phyloP scores from a whole-genome alignment of 176 grass and related monocot genomes.

The Triticum timopheevii region DNA sequence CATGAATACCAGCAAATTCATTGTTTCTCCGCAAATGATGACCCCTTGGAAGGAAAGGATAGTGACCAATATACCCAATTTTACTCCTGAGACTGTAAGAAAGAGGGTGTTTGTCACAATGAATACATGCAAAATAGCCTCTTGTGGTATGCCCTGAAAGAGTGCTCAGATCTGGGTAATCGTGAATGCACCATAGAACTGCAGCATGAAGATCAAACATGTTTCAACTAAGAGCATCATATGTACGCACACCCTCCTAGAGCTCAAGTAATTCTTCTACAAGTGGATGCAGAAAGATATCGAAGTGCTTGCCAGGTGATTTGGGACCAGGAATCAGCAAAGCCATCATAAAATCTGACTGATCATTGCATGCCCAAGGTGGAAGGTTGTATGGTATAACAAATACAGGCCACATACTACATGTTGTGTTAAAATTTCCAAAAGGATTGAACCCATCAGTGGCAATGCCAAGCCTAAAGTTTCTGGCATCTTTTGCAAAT shows the following conservation, averaged over 20 bases:
- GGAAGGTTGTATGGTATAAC: background rate
- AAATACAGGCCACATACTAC: background rate
- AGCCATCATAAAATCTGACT: background rate
- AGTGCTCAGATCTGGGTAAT: background rate
- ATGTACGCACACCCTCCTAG: background rate
- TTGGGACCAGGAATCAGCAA: background rate
- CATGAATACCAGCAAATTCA: background rate
- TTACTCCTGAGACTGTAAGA: conserved; percentile 3
- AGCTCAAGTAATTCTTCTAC: background rate
- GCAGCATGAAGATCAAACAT: background rate
- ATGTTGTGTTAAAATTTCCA: background rate
- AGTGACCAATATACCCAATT: conserved; percentile 29
- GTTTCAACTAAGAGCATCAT: background rate
- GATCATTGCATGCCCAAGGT: background rate
- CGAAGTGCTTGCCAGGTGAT: background rate
- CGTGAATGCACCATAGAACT: conserved; percentile 4
- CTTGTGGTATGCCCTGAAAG: conserved; percentile 20
- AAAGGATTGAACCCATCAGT: background rate
- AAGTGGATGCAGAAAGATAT: background rate
- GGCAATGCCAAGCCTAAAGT: background rate
- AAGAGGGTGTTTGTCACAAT: conserved; percentile 13
- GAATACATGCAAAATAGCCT: conserved; percentile 9
- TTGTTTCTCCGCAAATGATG: background rate
- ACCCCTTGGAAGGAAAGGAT: background rate
- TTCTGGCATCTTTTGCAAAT: background rate